Evolutionary conservation across 441 rosid genomes (phyloP), one percentile per base, ranked within the genome.

Genomic region (Brassica hybrid): DNA sequence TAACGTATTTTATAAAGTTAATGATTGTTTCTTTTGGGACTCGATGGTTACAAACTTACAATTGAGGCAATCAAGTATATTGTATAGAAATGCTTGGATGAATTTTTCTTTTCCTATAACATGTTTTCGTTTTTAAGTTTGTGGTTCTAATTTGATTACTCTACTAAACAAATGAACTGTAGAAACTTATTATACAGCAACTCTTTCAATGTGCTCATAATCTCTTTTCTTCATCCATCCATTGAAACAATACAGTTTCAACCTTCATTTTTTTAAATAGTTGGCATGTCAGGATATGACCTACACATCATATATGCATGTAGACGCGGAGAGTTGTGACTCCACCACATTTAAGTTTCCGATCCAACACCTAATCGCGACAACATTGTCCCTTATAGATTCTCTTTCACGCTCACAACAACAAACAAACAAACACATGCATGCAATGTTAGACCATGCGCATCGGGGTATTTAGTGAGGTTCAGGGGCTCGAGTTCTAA

Each of bases 341-440:
- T 54, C 75, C 48, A 54, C 32, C 32, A 36, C 69, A 60, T 27
- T 32, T 21, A 54, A 76, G 30, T 25, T 64, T 76, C 18, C 56
- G 27, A 25, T 30, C 34, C 38, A 54, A 70, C 80, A 77, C 64
- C 68, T 72, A 66, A 72, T 72, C 64, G 5, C 48, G 65, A 78
- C 76, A 67, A 36, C 13, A 67, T 60, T 63, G 19, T 11, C 8
- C 6, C 38, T 56, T 5, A 18, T 7, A 14, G 67, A 9, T 5
- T 64, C 58, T 69, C 34, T 69, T n/a, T 17, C 67, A 2, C 14
- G 4, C 54, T 4, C 18, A 14, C 57, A 45, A 14, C 56, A n/a
- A 48, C 38, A 14, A 19, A 34, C 34, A 19, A 6, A 14, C 68
- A 43, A 25, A 9, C 52, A 43, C 32, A 65, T 23, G 69, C 73